phyloP scores from a whole-genome alignment of 495 filamentous ascomycete species.

The Tetracladium setigerum region DNA sequence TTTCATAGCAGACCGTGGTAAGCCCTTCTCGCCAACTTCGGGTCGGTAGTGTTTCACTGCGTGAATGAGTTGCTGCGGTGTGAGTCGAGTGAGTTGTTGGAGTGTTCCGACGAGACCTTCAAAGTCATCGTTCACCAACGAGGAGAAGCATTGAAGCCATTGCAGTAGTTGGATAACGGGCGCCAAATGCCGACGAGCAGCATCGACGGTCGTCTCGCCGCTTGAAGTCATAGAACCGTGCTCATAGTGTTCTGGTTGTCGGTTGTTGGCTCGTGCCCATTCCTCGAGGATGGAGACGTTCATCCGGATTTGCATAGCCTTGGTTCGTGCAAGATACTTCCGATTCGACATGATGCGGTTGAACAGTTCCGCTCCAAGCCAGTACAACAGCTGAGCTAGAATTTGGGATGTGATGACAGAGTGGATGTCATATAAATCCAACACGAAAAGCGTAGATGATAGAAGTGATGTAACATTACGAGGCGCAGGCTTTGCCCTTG shows the following conservation, averaged over 20 bases:
- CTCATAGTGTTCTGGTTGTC: slow-evolving; percentile 93
- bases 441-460: slow-evolving; percentile 92
- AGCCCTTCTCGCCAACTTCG: slow-evolving; percentile 89
- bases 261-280: slow-evolving; percentile 89
- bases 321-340: slow-evolving; percentile 91
- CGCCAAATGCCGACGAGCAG: slow-evolving; percentile 73
- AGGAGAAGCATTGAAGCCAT: slow-evolving; percentile 97
- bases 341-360: slow-evolving; percentile 96
- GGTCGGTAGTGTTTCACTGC: slow-evolving; percentile 85
- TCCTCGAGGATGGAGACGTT: slow-evolving; percentile 94
- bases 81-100: slow-evolving; percentile 77
- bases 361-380: slow-evolving; percentile 94
- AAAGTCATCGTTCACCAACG: slow-evolving; percentile 77
- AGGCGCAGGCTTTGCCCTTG: slow-evolving; percentile 82
- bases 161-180: slow-evolving; percentile 93
- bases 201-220: slow-evolving; percentile 78
- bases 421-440: slow-evolving; percentile 97
- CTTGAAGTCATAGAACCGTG: slow-evolving; percentile 79
- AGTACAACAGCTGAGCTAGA: slow-evolving; percentile 88
- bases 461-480: slow-evolving; percentile 96
- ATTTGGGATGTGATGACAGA: slow-evolving; percentile 93
- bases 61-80: slow-evolving; percentile 85
- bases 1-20: slow-evolving; percentile 80
- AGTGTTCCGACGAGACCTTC: slow-evolving; percentile 78
- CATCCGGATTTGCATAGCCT: slow-evolving; percentile 99